Evolutionary conservation across 139 green algal genomes (phyloP).

Genomic region (Picochlorum sp.): DNA sequence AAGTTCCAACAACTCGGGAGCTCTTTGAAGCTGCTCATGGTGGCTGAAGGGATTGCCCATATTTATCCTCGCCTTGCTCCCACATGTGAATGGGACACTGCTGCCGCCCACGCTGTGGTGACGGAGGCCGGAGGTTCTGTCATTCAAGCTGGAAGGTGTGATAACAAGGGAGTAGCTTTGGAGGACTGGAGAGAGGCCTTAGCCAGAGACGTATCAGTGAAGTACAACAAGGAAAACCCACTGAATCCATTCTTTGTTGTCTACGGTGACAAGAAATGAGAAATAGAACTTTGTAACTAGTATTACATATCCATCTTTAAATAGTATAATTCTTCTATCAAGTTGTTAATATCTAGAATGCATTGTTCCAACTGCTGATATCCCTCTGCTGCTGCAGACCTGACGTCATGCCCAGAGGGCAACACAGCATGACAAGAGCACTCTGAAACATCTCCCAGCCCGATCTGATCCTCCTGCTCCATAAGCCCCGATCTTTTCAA

Average conservation of each 20-base stretch:
- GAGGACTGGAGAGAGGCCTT: conserved; percentile 68
- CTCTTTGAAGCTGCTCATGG: conserved; percentile 76
- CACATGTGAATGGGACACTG: conserved; percentile 78
- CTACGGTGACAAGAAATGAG: conserved; percentile 45
- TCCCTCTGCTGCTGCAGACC: background rate
- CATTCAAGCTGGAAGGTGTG: conserved; percentile 59
- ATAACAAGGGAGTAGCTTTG: conserved; percentile 55
- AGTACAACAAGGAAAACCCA: conserved; percentile 76
- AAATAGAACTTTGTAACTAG: too few species aligned
- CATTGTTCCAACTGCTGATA: background rate
- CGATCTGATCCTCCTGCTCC: background rate
- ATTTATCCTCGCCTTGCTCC: conserved; percentile 64
- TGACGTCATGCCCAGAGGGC: background rate
- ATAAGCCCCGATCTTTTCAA: background rate
- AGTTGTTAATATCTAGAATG: background rate
- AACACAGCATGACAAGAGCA: background rate
- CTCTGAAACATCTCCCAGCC: background rate
- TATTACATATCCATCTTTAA: background rate
- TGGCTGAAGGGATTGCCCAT: conserved; percentile 67
- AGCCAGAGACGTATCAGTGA: conserved; percentile 35
- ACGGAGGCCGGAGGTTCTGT: conserved; percentile 68
- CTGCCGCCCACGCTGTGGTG: conserved; percentile 73
- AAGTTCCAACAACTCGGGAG: conserved; percentile 58
- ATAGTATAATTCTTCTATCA: background rate
- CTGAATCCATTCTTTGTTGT: conserved; percentile 85